A percentile compares a stretch with the other conserved stretches of the same genome.
Evolutionary conservation across 2,329 filamentous ascomycete genomes (phyloP).

Genomic region (Ophiocordyceps camponoti-floridani): DNA sequence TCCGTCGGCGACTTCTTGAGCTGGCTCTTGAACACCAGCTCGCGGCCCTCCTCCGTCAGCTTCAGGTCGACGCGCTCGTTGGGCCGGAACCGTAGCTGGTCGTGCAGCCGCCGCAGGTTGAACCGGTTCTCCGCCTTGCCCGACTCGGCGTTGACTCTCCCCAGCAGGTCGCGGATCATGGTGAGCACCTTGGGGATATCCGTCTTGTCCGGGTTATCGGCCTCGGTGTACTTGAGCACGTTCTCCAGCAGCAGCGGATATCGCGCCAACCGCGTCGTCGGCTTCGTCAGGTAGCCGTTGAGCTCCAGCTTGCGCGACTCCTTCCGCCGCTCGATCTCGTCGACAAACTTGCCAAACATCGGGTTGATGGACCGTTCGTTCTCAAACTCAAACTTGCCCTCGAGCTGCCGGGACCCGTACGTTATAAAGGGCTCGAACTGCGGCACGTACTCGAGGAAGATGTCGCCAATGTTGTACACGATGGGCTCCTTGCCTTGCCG

Average conservation of each 20-base stretch:
- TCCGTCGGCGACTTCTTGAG: slow-evolving; percentile 88
- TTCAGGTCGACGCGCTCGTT: slow-evolving; percentile 88
- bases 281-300: slow-evolving; percentile 95
- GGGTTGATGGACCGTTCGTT: slow-evolving; percentile 80
- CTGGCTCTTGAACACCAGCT: slow-evolving; percentile 83
- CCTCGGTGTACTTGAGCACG: slow-evolving; percentile 78
- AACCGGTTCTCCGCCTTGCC: slow-evolving; percentile 97
- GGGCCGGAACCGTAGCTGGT: slow-evolving; percentile 77
- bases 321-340: slow-evolving; percentile 88
- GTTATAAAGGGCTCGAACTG: slow-evolving; percentile 91
- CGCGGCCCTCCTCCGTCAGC: slow-evolving; percentile 80
- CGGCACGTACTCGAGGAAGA: slow-evolving; percentile 82
- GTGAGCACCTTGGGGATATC: slow-evolving; percentile 81
- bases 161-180: slow-evolving; percentile 73
- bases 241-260: slow-evolving; percentile 87
- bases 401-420: slow-evolving; percentile 89
- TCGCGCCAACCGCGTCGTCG: slow-evolving; percentile 82
- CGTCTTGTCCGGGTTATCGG: slow-evolving; percentile 74
- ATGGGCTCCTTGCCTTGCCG: slow-evolving; percentile 83
- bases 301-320: slow-evolving; percentile 93
- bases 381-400: slow-evolving; percentile 96
- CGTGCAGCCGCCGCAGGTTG: slow-evolving; percentile 80
- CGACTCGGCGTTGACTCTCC: slow-evolving; percentile 81
- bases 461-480: slow-evolving; percentile 78
- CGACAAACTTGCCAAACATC: slow-evolving; percentile 77